These are phyloP conservation scores for Lotus japonicus DNA, from an alignment of 306 rosid genomes.

Conservation along the genomic window DNA sequence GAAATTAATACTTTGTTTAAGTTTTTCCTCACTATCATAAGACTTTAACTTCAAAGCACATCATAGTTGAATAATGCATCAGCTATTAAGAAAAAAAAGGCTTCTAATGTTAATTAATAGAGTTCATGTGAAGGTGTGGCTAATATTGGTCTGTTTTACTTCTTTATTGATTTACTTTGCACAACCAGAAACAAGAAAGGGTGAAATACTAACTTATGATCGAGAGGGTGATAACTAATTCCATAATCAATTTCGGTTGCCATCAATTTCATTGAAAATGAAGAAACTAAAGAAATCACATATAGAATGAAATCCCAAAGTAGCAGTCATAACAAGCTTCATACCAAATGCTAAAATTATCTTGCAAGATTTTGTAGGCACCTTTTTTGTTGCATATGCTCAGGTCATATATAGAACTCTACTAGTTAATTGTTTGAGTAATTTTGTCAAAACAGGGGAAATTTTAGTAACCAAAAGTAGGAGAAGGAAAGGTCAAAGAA, in stretches of 20 bases:
- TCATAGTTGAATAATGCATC: not conserved
- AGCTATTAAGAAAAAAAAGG: not conserved
- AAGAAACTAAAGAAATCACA: conserved; percentile 25
- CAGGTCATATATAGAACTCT: conserved; percentile 19
- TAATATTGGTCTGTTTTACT: too few species aligned
- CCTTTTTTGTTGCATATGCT: conserved; percentile 33
- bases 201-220: too few species aligned
- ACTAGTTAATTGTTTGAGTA: conserved; percentile 19
- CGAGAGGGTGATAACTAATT: too few species aligned
- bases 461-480: conserved; percentile 26
- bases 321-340: not conserved
- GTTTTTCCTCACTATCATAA: not conserved
- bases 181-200: too few species aligned
- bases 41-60: not conserved
- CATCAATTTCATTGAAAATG: not conserved
- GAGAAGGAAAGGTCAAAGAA: conserved; percentile 26
- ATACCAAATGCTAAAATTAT: conserved; percentile 8
- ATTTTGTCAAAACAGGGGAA: conserved; percentile 33
- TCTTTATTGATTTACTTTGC: too few species aligned
- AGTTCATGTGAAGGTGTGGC: too few species aligned
- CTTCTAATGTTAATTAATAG: too few species aligned
- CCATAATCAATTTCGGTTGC: too few species aligned
- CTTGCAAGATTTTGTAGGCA: conserved; percentile 23
- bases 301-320: not conserved
- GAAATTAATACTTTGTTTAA: not conserved